Percentiles rank a stretch among this genome's conserved stretches.
phyloP scores from a whole-genome alignment of 306 rosid genomes.

The Castanea mollissima region DNA sequence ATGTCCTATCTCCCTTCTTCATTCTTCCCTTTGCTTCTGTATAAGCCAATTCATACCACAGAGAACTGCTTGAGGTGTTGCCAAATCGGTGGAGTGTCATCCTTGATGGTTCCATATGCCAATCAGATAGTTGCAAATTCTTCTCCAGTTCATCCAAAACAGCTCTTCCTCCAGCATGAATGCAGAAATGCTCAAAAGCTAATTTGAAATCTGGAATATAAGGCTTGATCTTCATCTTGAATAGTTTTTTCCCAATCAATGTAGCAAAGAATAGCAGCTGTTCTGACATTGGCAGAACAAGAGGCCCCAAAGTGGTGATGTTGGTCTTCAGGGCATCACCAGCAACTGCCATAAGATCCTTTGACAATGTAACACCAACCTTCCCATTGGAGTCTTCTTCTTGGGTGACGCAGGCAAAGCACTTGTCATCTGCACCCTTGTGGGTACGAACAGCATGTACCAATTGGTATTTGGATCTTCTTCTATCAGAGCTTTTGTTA shows the following conservation, averaged over 20 bases:
- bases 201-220: slow-evolving; percentile 87
- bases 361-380: slow-evolving; percentile 82
- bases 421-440: slow-evolving; percentile 86
- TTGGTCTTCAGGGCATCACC: slow-evolving; percentile 90
- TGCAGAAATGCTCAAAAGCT: slow-evolving; percentile 92
- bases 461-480: slow-evolving; percentile 77
- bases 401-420: slow-evolving; percentile 82
- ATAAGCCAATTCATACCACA: slow-evolving; percentile 89
- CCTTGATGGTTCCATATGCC: slow-evolving; percentile 99
- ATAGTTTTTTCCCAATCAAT: slow-evolving; percentile 58
- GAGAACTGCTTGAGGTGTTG: slow-evolving; percentile 90
- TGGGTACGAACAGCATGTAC: slow-evolving; percentile 73
- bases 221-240: slow-evolving; percentile 89
- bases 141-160: slow-evolving; percentile 90
- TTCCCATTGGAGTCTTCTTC: slow-evolving; percentile 77
- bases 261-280: slow-evolving; percentile 82
- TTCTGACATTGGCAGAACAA: slow-evolving; percentile 84
- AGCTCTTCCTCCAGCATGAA: slow-evolving; percentile 92
- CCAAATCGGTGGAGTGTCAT: slow-evolving; percentile 92
- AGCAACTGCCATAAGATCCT: slow-evolving; percentile 89
- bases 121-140: slow-evolving; percentile 79
- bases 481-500: slow-evolving; percentile 65
- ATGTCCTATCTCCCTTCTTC: slow-evolving; percentile 81
- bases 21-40: slow-evolving; percentile 88
- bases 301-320: slow-evolving; percentile 87